Evolutionary conservation across 2,329 filamentous ascomycete species (phyloP).

Genomic region (Fusarium stilboides): DNA sequence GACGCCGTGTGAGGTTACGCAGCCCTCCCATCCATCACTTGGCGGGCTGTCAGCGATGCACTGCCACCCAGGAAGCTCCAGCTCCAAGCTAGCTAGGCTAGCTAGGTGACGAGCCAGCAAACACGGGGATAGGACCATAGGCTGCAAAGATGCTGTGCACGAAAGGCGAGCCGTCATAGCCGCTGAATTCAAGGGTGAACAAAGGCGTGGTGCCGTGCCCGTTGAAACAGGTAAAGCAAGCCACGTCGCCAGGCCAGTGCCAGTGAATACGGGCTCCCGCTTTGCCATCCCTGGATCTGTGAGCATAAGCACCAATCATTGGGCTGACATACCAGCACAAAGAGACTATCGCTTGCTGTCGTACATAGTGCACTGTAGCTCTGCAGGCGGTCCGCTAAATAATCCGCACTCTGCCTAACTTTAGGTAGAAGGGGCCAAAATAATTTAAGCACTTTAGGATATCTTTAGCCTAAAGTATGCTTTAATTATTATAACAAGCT

Average conservation of each 20-base stretch:
- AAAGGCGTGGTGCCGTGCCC: conserved; percentile 24
- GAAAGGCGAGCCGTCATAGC: neutral
- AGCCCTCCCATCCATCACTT: conserved; percentile 14
- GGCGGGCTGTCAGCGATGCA: conserved; percentile 32
- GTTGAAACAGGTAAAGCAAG: conserved; percentile 38
- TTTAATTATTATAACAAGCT: too few species aligned
- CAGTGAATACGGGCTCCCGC: conserved; percentile 43
- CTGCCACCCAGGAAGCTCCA: conserved; percentile 3
- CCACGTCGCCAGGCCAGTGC: conserved; percentile 29
- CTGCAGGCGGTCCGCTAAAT: too few species aligned
- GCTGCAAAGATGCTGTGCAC: conserved; percentile 11
- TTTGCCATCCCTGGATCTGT: conserved; percentile 3
- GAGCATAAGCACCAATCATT: conserved; percentile 36
- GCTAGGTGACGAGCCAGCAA: conserved; percentile 7
- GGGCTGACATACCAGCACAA: conserved; percentile 27
- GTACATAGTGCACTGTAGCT: neutral
- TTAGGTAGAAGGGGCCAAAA: too few species aligned
- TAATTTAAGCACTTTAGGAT: too few species aligned
- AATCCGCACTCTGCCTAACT: too few species aligned
- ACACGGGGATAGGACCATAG: conserved; percentile 19
- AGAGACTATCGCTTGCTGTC: conserved; percentile 29
- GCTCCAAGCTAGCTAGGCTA: neutral
- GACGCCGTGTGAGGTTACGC: conserved; percentile 35
- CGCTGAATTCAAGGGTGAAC: conserved; percentile 27
- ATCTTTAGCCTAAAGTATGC: too few species aligned